Evolutionary conservation across 2,329 filamentous ascomycete species (phyloP), one percentile per base, ranked within the genome.

Genomic region (Penicillium oxalicum): DNA sequence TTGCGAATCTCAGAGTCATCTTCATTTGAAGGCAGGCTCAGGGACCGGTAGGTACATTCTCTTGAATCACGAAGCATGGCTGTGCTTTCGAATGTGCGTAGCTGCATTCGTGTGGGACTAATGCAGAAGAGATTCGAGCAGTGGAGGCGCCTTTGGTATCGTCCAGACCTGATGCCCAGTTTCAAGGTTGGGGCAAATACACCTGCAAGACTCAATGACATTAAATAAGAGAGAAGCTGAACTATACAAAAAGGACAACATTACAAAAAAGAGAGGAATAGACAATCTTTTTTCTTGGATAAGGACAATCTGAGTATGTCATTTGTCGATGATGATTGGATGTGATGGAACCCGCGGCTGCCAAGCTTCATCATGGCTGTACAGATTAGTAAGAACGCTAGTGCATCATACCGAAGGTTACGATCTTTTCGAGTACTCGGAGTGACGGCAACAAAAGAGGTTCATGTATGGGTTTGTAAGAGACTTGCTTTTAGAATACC

Each of bases 1-100:
- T 65, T 51, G 33, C 80, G 70, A 13, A 77, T 64, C 1, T 61
- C 53, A 0, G 61, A 7, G 44, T 79, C 74, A 52, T 83, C 80
- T 46, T 81, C 69, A 0, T 52, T 49, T 12, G 65, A 53, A 0
- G 65, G 48, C 29, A 82, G 72, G 2, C 74, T 74, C 9, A 82
- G 65, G 1, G 25, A 33, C 12, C 34, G 33, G 33, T 12, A 27
- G 29, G 3, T 7, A 2, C 2, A 11, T 32, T 32, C 9, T 32
- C 29, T 11, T 11, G 29, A 32, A 32, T 32, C 29, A 11, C 29
- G 29, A 32, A 7, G 29, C 29, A 32, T 32, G 3, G 29, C 29
- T 32, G 9, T 7, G 29, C 7, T 32, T 32, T 32, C 29, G 29
- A 32, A 32, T 32, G 29, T 11, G 29, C 29, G 6, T 32, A 11